Conservation (phyloP, 2,329 filamentous ascomycete genomes). For the Passalora sequoiae region DNA sequence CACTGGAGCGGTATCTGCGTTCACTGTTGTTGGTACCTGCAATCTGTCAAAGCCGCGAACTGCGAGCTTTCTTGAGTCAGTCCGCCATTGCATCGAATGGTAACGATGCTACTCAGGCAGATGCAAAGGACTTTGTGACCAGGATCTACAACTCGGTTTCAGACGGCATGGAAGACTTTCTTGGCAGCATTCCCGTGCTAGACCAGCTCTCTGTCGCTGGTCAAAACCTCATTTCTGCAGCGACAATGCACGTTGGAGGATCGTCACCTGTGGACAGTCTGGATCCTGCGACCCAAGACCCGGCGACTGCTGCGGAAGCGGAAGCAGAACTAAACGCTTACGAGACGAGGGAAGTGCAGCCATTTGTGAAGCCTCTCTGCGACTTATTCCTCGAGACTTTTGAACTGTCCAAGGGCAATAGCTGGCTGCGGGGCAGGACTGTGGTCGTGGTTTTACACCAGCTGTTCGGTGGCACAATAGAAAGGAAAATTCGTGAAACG, state of each 20-base stretch:
- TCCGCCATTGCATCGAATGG: slow-evolving; percentile 64
- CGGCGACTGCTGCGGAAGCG: slow-evolving; percentile 62
- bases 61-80: slow-evolving; percentile 86
- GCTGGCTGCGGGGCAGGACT: slow-evolving; percentile 91
- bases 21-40: slow-evolving; percentile 75
- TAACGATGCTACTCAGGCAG: slow-evolving; percentile 59
- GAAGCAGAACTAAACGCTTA: slow-evolving; percentile 93
- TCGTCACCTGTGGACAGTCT: slow-evolving; percentile 41
- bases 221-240: slow-evolving; percentile 80
- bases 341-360: slow-evolving; percentile 81
- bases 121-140: slow-evolving; percentile 73
- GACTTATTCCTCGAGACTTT: slow-evolving; percentile 96
- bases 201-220: slow-evolving; percentile 91
- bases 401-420: slow-evolving; percentile 89
- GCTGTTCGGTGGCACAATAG: slow-evolving; percentile 89
- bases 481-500: slow-evolving; percentile 86
- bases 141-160: slow-evolving; percentile 94
- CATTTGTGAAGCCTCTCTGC: slow-evolving; percentile 97
- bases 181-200: slow-evolving; percentile 91
- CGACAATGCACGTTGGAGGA: slow-evolving; percentile 48
- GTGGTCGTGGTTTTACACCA: slow-evolving; percentile 96
- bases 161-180: slow-evolving; percentile 95
- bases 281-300: slow-evolving; percentile 39
- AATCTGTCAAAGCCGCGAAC: slow-evolving; percentile 86
- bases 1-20: slow-evolving; percentile 75